These are phyloP conservation scores for Schwanniomyces polymorphus DNA, from an alignment of 805 yeast species.

Conservation along the genomic window DNA sequence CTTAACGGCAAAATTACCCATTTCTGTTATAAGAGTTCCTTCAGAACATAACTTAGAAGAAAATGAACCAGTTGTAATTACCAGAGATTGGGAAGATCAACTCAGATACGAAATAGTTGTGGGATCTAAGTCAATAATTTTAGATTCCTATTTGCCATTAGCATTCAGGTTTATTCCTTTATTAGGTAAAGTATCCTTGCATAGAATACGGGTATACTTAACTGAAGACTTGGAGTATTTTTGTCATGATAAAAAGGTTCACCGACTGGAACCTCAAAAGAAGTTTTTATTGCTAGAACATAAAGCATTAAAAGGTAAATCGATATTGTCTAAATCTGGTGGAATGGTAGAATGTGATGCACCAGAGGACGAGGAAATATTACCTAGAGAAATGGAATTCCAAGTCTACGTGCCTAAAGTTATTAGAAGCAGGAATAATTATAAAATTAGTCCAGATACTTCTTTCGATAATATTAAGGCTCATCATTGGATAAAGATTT, in stretches of 20 bases:
- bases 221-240: constrained; percentile 91
- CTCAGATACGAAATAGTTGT: constrained; percentile 86
- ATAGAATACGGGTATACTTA: constrained; percentile 79
- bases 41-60: constrained; percentile 80
- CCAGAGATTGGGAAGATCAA: constrained; percentile 92
- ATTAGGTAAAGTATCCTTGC: constrained; percentile 78
- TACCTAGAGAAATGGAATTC: constrained; percentile 80
- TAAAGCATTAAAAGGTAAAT: constrained; percentile 54
- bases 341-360: constrained; percentile 25
- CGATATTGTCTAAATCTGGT: constrained; percentile 45
- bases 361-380: constrained; percentile 53
- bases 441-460: constrained; percentile 77
- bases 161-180: constrained; percentile 82
- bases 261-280: constrained; percentile 85
- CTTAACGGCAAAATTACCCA: constrained; percentile 60
- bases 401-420: constrained; percentile 80
- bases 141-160: constrained; percentile 81
- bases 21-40: constrained; percentile 72
- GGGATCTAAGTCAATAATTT: constrained; percentile 83
- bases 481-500: constrained; percentile 94
- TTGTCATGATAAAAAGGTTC: constrained; percentile 83
- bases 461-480: constrained; percentile 76
- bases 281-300: constrained; percentile 82
- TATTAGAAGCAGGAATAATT: constrained; percentile 51
- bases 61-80: constrained; percentile 88